phyloP scores from a whole-genome alignment of 2,329 filamentous ascomycete species.

The Aureobasidium vineae region DNA sequence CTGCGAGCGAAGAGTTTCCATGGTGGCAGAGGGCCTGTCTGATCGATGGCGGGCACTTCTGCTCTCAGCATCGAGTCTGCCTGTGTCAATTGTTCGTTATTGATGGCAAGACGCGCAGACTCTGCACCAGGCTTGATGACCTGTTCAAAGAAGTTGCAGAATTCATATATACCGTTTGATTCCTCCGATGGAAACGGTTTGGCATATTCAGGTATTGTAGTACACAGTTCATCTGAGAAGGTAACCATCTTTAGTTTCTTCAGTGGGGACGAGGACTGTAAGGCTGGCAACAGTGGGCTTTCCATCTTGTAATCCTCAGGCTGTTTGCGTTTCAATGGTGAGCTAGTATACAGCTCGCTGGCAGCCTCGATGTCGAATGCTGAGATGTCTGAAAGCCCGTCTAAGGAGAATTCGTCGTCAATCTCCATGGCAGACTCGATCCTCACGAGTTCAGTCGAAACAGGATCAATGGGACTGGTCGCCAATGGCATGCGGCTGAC shows the following conservation, averaged over 20 bases:
- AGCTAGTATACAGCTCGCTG: neutral
- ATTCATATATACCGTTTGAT: neutral
- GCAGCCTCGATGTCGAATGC: neutral
- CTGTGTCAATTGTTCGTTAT: conserved; percentile 49
- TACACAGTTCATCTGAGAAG: conserved; percentile 10
- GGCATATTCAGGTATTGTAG: conserved; percentile 8
- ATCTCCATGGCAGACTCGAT: neutral
- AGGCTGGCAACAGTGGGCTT: conserved; percentile 7
- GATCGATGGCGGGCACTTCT: conserved; percentile 50
- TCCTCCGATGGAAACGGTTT: neutral
- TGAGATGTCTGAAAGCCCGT: conserved; percentile 5
- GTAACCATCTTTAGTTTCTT: conserved; percentile 21
- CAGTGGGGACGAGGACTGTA: neutral
- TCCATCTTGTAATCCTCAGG: conserved; percentile 25
- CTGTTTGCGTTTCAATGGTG: conserved; percentile 4
- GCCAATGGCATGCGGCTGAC: neutral
- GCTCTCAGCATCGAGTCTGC: conserved; percentile 51
- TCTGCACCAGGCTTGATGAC: conserved; percentile 40
- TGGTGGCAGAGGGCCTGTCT: conserved; percentile 44
- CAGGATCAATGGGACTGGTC: conserved; percentile 8
- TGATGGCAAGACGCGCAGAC: conserved; percentile 38
- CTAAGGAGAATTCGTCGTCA: conserved; percentile 3
- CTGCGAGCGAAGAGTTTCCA: conserved; percentile 46
- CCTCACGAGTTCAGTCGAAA: neutral
- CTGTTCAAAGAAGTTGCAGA: conserved; percentile 7